A percentile compares a stretch with the other conserved stretches of the same genome.
Conservation (phyloP, 441 rosid genomes). For the Euphorbia celastroides region DNA sequence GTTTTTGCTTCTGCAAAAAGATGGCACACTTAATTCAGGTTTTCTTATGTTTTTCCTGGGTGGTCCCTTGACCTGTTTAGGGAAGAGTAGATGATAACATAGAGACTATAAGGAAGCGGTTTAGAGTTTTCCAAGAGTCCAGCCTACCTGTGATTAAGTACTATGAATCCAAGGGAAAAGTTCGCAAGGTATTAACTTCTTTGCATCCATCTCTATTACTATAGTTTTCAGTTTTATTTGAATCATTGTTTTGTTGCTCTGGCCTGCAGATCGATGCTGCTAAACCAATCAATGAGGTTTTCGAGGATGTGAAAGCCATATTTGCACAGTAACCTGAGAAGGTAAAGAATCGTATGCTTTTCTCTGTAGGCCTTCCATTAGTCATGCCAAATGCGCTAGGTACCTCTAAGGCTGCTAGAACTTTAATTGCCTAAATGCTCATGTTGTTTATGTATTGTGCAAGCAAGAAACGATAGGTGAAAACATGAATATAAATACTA, state of each 20-base stretch:
- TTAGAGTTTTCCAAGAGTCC: conserved; percentile 75
- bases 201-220: conserved; percentile 5
- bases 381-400: background rate
- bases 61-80: conserved; percentile 30
- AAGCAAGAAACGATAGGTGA: background rate
- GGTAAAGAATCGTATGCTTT: conserved; percentile 31
- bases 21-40: background rate
- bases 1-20: background rate
- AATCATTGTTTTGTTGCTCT: conserved; percentile 13
- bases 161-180: conserved; percentile 69
- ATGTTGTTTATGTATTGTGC: background rate
- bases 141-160: conserved; percentile 68
- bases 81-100: conserved; percentile 92
- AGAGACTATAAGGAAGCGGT: conserved; percentile 82
- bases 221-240: conserved; percentile 6
- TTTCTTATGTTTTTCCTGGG: conserved; percentile 7
- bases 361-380: background rate
- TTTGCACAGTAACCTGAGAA: conserved; percentile 49
- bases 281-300: conserved; percentile 68
- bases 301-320: conserved; percentile 54
- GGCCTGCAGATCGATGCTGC: conserved; percentile 67
- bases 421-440: background rate
- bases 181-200: conserved; percentile 52
- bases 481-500: background rate
- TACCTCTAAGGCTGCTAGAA: background rate